Percentiles rank a stretch among this genome's conserved stretches.
phyloP scores from a whole-genome alignment of 306 rosid genomes.

The Trifolium dubium region DNA sequence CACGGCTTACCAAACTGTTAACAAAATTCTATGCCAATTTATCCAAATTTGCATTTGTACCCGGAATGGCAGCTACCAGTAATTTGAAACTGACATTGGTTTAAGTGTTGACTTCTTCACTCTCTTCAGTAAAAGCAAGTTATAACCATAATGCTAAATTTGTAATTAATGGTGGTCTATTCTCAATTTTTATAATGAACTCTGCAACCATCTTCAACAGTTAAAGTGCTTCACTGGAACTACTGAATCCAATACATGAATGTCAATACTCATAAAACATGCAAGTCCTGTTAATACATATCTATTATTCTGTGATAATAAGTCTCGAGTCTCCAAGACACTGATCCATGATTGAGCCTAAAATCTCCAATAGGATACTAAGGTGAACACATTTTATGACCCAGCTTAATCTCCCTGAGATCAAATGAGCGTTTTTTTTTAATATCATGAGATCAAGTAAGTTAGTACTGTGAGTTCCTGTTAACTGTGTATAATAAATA shows the following conservation, averaged over 20 bases:
- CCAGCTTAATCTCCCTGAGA: constrained; percentile 1
- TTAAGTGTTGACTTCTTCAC: neutral
- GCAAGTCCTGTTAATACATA: neutral
- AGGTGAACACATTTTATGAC: neutral
- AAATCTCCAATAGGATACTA: neutral
- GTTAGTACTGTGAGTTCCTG: constrained; percentile 4
- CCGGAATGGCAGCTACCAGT: neutral
- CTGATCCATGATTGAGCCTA: constrained; percentile 2
- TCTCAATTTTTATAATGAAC: neutral
- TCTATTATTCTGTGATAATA: neutral
- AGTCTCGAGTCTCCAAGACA: neutral
- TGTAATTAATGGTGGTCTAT: neutral
- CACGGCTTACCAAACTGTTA: neutral
- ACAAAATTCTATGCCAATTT: neutral
- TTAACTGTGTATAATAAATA: constrained; percentile 42
- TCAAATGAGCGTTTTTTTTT: neutral
- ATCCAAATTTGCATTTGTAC: neutral
- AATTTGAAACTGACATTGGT: neutral
- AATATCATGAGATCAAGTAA: neutral
- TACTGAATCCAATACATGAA: neutral
- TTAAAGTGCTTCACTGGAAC: neutral
- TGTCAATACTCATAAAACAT: neutral
- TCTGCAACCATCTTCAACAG: neutral
- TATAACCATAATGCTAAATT: neutral
- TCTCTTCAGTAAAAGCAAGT: neutral